phyloP scores from a whole-genome alignment of 306 rosid genomes.

The Astragalus glycyphyllos region DNA sequence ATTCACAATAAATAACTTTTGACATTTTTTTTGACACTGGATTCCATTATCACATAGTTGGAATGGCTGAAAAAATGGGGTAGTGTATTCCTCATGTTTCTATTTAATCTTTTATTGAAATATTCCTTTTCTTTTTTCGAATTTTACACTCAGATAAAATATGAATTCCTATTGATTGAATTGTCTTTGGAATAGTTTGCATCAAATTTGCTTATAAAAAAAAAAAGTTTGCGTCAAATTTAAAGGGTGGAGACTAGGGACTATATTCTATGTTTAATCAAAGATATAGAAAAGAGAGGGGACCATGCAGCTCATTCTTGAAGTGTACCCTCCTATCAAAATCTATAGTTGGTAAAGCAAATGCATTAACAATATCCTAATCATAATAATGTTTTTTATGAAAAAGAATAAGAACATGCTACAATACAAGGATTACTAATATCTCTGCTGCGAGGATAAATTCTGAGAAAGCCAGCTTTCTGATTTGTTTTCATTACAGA shows the following conservation, averaged over 20 bases:
- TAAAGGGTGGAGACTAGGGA: constrained; percentile 35
- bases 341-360: constrained; percentile 38
- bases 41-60: constrained; percentile 19
- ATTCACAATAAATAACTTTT: not conserved
- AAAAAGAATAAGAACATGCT: constrained; percentile 19
- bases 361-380: constrained; percentile 1
- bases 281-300: constrained; percentile 35
- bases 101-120: constrained; percentile 31
- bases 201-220: no score
- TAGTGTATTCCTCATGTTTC: constrained; percentile 11
- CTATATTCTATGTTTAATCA: constrained; percentile 46
- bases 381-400: constrained; percentile 32
- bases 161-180: constrained; percentile 34
- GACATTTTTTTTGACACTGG: constrained; percentile 26
- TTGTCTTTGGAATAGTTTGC: constrained; percentile 34
- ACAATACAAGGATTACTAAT: constrained; percentile 16
- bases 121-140: constrained; percentile 23
- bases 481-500: no score
- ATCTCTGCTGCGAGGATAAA: not conserved
- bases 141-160: constrained; percentile 39
- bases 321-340: constrained; percentile 8
- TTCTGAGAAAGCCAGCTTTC: no score
- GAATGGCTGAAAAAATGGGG: constrained; percentile 21
- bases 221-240: constrained; percentile 17
- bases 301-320: constrained; percentile 31